Evolutionary conservation across 768 basidiomycete genomes (phyloP), one percentile per base, ranked within the genome.

Genomic region (Agrocybe pediades): DNA sequence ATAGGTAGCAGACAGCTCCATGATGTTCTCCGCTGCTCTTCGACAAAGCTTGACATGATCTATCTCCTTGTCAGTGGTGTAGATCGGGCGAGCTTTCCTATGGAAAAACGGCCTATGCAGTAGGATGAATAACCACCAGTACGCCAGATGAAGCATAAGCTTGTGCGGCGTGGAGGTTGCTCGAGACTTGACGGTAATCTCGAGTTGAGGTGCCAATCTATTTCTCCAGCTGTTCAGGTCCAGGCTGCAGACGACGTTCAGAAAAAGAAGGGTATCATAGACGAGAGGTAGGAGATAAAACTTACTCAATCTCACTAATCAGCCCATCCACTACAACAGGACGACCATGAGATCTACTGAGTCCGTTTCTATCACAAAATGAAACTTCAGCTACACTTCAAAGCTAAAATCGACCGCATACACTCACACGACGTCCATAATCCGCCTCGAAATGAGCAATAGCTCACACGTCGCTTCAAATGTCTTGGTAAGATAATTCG

Each of bases 71-170:
- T 73, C 75, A 11, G 65, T 69, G 54, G 56, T 69, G 59, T 71
- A 68, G 55, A 68, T 67, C 55, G 68, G 66, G 54, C 75, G 68
- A 49, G 73, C 55, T 61, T 72, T 68, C 56, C 70, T 78, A 56
- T 67, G 76, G 65, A 73, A 83, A 71, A 71, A 82, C 0, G 84
- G 84, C 2, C 85, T 74, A 55, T 86, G 82, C 0, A 87, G 75
- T 16, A 87, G 74, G 27, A 87, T 82, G 56, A 80, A 77, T 16
- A 79, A 66, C 79, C 83, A 85, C 75, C 81, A 80, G 62, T 81
- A 83, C 9, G 77, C 71, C 24, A 80, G 68, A 55, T 86, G 82
- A 53, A 85, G 69, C 74, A 80, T 80, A 24, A 85, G 66, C 23
- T 79, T 71, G 53, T 85, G 83, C 0, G 82, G 82, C 0, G 78